A percentile compares a stretch with the other conserved stretches of the same genome.
Conservation (phyloP, 192 early-diverging fungal genomes). For the Geranomyces michiganensis region DNA sequence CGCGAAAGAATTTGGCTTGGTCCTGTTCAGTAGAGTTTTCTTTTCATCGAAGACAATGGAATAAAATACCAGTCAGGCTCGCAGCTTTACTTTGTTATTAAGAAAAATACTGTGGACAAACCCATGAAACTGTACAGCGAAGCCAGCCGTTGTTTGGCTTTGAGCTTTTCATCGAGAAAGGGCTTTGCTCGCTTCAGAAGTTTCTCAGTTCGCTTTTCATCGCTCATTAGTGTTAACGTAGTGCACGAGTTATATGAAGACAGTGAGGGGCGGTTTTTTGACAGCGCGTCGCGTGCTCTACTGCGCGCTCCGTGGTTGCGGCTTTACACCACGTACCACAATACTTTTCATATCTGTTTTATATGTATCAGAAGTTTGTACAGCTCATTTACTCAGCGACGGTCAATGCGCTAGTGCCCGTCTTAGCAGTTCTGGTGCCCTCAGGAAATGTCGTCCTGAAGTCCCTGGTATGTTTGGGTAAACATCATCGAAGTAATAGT, state of each 20-base stretch:
- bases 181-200: conserved; percentile 71
- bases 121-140: conserved; percentile 75
- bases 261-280: too few relatives aligned
- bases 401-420: not conserved
- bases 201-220: conserved; percentile 68
- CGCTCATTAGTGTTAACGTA: conserved; percentile 22
- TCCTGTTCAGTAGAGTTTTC: conserved; percentile 70
- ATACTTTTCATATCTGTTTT: too few relatives aligned
- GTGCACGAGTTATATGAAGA: too few relatives aligned
- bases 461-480: conserved; percentile 66
- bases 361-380: too few relatives aligned
- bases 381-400: too few relatives aligned
- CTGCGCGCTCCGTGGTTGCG: too few relatives aligned
- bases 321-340: too few relatives aligned
- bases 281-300: too few relatives aligned
- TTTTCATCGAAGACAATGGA: conserved; percentile 27
- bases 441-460: conserved; percentile 1
- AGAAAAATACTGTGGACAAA: conserved; percentile 2
- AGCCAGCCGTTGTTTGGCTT: conserved; percentile 66
- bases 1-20: conserved; percentile 76
- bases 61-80: conserved; percentile 12
- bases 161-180: conserved; percentile 80
- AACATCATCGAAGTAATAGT: conserved; percentile 94
- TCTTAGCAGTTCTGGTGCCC: conserved; percentile 22
- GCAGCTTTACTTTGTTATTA: not conserved